Conservation (phyloP, 345 rosid genomes). For the Raphanus sativus region DNA sequence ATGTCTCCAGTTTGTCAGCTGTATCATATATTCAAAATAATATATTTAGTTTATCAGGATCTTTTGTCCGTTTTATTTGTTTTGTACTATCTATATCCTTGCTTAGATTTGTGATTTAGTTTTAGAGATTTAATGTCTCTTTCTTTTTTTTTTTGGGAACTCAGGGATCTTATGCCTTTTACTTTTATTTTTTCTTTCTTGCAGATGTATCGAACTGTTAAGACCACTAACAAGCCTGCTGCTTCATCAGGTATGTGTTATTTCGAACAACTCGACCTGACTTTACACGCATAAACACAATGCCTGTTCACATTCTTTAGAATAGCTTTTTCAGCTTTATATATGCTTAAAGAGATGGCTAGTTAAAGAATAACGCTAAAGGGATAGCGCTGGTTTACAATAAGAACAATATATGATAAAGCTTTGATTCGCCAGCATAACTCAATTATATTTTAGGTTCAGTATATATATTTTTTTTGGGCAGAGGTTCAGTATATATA, state of each 20-base stretch:
- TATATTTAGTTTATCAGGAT: constrained; percentile 15
- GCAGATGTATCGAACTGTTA: constrained; percentile 93
- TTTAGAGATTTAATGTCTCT: constrained; percentile 17
- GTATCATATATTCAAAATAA: constrained; percentile 9
- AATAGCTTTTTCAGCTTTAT: constrained; percentile 35
- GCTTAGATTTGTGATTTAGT: background rate
- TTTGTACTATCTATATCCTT: background rate
- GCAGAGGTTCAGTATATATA: background rate
- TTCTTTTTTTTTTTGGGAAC: background rate
- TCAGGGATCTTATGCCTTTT: constrained; percentile 1
- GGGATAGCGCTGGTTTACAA: constrained; percentile 10
- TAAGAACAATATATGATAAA: background rate
- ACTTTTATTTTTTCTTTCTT: background rate
- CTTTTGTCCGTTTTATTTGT: constrained; percentile 12
- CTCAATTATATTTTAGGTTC: background rate
- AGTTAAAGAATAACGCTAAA: constrained; percentile 7
- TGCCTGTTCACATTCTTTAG: constrained; percentile 23
- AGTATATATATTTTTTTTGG: background rate
- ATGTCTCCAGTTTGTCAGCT: constrained; percentile 32
- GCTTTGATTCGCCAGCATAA: constrained; percentile 10
- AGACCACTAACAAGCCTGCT: constrained; percentile 82
- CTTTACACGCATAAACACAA: constrained; percentile 12
- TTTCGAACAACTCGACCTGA: constrained; percentile 8
- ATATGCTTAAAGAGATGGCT: constrained; percentile 28
- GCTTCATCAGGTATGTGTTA: constrained; percentile 69